These are phyloP conservation scores for Candida labiduridarum DNA, from an alignment of 1,139 yeast genomes.

Conservation along the genomic window DNA sequence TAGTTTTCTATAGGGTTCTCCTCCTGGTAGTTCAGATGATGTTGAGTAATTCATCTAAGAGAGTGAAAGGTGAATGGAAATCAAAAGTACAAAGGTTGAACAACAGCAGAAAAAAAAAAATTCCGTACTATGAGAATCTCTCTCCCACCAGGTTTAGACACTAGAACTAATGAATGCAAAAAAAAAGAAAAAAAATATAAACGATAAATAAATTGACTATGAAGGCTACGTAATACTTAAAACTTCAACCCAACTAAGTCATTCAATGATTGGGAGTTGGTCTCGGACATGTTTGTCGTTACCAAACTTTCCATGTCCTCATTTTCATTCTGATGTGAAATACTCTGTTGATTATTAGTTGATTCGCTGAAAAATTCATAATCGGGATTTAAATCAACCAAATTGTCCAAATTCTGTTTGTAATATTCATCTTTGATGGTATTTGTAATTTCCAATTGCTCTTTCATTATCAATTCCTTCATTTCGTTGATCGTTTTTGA, in stretches of 20 bases:
- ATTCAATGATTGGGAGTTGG: slow-evolving; percentile 11
- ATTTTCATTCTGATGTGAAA: background rate
- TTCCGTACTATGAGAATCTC: too few relatives aligned
- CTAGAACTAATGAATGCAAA: background rate
- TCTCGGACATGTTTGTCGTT: slow-evolving; percentile 5
- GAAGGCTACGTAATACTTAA: background rate
- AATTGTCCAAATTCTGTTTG: slow-evolving; percentile 16
- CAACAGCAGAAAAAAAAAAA: slow-evolving; percentile 2
- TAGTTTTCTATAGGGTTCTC: slow-evolving; percentile 10
- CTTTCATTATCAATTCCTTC: slow-evolving; percentile 20
- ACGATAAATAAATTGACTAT: too few relatives aligned
- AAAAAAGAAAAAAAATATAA: background rate
- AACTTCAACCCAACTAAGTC: slow-evolving; percentile 16
- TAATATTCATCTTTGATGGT: slow-evolving; percentile 19
- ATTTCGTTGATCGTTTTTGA: slow-evolving; percentile 16
- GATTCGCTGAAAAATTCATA: slow-evolving; percentile 22
- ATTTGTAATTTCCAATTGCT: slow-evolving; percentile 23
- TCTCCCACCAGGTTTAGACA: too few relatives aligned
- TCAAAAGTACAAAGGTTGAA: background rate
- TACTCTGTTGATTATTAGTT: slow-evolving; percentile 10
- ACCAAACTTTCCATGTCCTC: slow-evolving; percentile 9
- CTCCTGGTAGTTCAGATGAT: slow-evolving; percentile 8
- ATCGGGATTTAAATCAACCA: slow-evolving; percentile 22
- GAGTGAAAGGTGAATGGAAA: background rate
- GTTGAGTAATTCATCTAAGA: slow-evolving; percentile 11